phyloP scores from a whole-genome alignment of 495 filamentous ascomycete species.

The Neurospora terricola region DNA sequence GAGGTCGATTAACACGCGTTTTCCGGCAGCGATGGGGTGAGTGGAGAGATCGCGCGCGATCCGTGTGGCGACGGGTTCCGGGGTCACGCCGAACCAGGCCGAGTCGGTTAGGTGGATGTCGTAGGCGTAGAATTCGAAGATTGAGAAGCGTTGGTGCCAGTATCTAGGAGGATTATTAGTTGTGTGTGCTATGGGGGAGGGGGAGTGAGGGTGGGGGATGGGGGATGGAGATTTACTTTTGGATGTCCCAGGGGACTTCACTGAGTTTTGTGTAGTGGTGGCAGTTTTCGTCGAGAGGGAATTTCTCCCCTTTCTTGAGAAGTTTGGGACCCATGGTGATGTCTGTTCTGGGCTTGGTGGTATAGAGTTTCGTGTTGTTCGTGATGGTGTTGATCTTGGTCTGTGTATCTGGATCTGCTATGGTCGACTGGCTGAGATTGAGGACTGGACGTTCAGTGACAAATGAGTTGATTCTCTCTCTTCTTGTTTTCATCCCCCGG shows the following conservation, averaged over 20 bases:
- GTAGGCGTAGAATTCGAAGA: constrained; percentile 74
- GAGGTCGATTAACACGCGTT: constrained; percentile 61
- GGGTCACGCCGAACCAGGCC: constrained; percentile 94
- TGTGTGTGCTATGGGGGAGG: too few relatives aligned
- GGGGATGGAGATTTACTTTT: constrained; percentile 60
- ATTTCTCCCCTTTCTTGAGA: constrained; percentile 10
- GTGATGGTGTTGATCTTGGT: background rate
- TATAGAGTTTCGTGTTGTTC: background rate
- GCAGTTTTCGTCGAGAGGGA: constrained; percentile 42
- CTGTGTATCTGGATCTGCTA: background rate
- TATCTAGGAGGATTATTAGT: constrained; percentile 69
- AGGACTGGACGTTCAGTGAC: background rate
- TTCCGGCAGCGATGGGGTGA: constrained; percentile 25
- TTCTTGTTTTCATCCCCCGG: background rate
- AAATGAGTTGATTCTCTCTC: background rate
- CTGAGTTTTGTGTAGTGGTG: constrained; percentile 54
- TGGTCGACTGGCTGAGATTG: background rate
- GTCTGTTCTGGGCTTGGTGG: background rate
- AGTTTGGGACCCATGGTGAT: constrained; percentile 6
- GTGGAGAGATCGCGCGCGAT: constrained; percentile 65
- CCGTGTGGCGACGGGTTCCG: constrained; percentile 74
- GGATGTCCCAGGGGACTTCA: constrained; percentile 65
- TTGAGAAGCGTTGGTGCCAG: constrained; percentile 73
- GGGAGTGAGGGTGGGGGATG: background rate
- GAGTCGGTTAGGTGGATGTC: constrained; percentile 84